phyloP scores from a whole-genome alignment of 2,329 filamentous ascomycete species.

The Cadophora sp. region DNA sequence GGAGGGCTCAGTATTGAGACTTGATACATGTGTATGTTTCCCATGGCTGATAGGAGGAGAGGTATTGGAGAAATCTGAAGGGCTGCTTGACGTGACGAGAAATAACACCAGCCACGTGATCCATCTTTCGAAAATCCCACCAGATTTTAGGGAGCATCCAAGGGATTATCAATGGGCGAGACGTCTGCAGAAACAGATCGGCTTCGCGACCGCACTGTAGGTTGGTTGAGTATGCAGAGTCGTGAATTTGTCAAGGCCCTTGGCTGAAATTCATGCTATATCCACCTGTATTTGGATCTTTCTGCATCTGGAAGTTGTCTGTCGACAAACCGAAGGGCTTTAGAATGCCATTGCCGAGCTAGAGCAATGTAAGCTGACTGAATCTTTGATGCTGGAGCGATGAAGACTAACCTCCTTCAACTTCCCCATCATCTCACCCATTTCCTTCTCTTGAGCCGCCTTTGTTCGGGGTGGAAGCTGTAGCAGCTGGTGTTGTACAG shows the following conservation, averaged over 20 bases:
- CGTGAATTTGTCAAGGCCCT: conserved; percentile 28
- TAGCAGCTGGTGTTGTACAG: conserved; percentile 70
- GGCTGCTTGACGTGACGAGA: not conserved
- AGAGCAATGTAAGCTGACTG: conserved; percentile 17
- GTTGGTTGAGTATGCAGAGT: not conserved
- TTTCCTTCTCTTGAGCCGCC: conserved; percentile 83
- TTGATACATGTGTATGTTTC: conserved; percentile 6
- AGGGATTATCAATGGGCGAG: not conserved
- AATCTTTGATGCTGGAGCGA: not conserved
- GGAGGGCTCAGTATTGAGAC: not conserved
- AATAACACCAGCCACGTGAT: not conserved
- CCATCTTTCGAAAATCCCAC: not conserved
- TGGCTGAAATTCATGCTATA: conserved; percentile 88
- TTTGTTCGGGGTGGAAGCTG: conserved; percentile 73
- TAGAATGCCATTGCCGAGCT: conserved; percentile 88
- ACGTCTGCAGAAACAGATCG: not conserved
- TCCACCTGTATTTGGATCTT: conserved; percentile 87
- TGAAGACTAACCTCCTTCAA: conserved; percentile 71
- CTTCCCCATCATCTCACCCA: conserved; percentile 98
- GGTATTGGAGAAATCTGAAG: not conserved
- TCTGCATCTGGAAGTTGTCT: conserved; percentile 91
- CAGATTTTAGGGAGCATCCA: not conserved
- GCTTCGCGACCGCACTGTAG: not conserved
- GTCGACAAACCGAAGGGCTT: conserved; percentile 95
- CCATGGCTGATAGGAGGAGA: not conserved